Evolutionary conservation across 1,284 basidiomycete genomes (phyloP), one percentile per base, ranked within the genome.

Genomic region (Cryptococcus sp.): DNA sequence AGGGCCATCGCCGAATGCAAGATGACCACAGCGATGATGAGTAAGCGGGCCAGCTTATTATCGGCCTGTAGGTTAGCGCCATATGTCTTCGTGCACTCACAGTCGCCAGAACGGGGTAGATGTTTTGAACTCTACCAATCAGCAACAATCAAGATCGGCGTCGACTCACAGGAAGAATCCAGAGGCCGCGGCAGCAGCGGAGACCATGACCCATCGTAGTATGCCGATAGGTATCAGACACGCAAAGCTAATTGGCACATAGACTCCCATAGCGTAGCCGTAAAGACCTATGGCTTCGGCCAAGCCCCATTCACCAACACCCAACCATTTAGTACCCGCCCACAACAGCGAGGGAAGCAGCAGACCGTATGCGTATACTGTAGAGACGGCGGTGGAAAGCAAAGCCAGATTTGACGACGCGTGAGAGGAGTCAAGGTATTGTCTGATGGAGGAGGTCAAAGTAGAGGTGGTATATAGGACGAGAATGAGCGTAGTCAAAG

Each of bases 381-480:
- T 80, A 1, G 87, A 85, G 1, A 91, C 86, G 2, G 91, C 91
- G 17, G 90, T 86, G 17, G 87, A 88, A 19, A 97, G 82, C 44
- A 94, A 79, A 40, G 87, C 86, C 74, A 95, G 92, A 78, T 96
- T 86, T 1, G 68, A 62, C 23, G 25, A 54, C 11, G 47, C 55
- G 50, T 50, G 59, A 3, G 59, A 53, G 41, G 68, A 65, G 25
- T 88, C 88, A 44, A 95, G 84, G 78, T 92, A 95, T 20, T 86
- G 84, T 1, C 87, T 82, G 67, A 96, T 88, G 42, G 90, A 90
- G 7, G 89, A 86, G 1, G 88, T 90, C 46, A 96, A 86, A 22
- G 90, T 92, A 0, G 93, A 94, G 38, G 90, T 93, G 57, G 94
- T 86, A 81, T 93, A 96, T 56, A 96, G 85, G 1, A 87, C 83